Conservation (phyloP, 116 monocot species). For the Thalassia testudinum region DNA sequence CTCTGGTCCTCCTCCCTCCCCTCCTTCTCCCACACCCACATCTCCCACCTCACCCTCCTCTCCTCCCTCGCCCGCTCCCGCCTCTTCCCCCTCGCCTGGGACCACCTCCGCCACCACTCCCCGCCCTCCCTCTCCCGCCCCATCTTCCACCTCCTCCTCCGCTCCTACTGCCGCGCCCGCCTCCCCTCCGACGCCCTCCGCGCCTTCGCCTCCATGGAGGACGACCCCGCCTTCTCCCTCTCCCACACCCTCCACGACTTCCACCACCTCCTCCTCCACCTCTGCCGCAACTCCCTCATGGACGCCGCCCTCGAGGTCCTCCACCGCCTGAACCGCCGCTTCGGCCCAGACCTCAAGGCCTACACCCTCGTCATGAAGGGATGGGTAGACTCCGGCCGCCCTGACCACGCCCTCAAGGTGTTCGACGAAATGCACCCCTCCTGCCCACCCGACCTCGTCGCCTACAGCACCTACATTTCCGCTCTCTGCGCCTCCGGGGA, state of each 20-base stretch:
- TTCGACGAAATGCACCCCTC: constrained; percentile 30
- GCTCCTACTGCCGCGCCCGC: constrained; percentile 36
- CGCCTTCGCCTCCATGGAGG: constrained; percentile 21
- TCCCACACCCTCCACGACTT: constrained; percentile 18
- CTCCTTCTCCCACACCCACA: constrained; percentile 12
- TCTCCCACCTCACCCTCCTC: constrained; percentile 27
- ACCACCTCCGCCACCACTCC: constrained; percentile 18
- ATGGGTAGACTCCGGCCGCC: constrained; percentile 28
- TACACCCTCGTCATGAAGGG: constrained; percentile 35
- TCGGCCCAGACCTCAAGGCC: constrained; percentile 11
- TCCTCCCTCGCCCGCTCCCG: constrained; percentile 25
- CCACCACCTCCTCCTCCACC: constrained; percentile 20
- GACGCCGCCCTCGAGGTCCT: constrained; percentile 4
- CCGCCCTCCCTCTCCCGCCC: constrained; percentile 10
- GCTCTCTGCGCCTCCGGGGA: constrained; percentile 38
- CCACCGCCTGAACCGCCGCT: constrained; percentile 12
- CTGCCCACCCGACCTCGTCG: constrained; percentile 20
- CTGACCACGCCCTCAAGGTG: constrained; percentile 19
- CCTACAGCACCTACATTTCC: constrained; percentile 42
- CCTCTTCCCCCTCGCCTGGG: constrained; percentile 56
- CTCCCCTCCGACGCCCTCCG: constrained; percentile 30
- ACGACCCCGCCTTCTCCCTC: constrained; percentile 13
- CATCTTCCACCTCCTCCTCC: constrained; percentile 49
- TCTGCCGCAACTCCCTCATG: constrained; percentile 15
- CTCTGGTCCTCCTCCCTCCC: constrained; percentile 22